Evolutionary conservation across 176 grass and related monocot genomes (phyloP).

Genomic region (Hordeum marinum): DNA sequence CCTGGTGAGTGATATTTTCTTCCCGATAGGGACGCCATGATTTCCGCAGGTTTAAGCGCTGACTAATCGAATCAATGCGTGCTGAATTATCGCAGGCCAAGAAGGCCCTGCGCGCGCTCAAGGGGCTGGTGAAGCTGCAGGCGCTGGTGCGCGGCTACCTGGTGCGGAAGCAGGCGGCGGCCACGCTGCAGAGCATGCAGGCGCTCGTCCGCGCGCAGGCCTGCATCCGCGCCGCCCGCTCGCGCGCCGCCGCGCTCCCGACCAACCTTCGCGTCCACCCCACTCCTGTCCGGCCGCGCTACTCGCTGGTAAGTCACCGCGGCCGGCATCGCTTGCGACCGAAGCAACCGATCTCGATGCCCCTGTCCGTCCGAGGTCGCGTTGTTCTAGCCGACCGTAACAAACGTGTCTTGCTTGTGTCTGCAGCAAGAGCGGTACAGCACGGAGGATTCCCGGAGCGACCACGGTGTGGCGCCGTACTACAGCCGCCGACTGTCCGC

Average conservation of each 20-base stretch:
- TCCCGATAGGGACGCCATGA: not conserved
- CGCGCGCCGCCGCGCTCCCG: constrained; percentile 23
- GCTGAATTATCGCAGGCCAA: constrained; percentile 38
- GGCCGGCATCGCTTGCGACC: not conserved
- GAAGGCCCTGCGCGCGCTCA: constrained; percentile 86
- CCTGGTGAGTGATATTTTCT: constrained; percentile 32
- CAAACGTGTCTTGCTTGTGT: constrained; percentile 1
- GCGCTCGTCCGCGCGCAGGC: constrained; percentile 87
- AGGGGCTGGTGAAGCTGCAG: constrained; percentile 91
- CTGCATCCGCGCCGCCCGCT: constrained; percentile 53
- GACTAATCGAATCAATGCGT: not conserved
- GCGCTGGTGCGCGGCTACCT: constrained; percentile 87
- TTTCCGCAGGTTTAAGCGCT: not conserved
- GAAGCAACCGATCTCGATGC: not conserved
- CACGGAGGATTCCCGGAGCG: constrained; percentile 65
- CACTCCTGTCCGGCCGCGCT: constrained; percentile 40
- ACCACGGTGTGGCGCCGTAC: constrained; percentile 56
- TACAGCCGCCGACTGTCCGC: constrained; percentile 71
- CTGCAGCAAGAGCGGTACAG: constrained; percentile 70
- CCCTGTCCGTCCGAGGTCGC: not conserved
- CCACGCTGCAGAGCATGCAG: constrained; percentile 86
- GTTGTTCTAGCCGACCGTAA: not conserved
- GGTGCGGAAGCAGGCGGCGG: constrained; percentile 69
- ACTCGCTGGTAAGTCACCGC: constrained; percentile 47
- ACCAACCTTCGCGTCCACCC: constrained; percentile 33